A percentile compares a stretch with the other conserved stretches of the same genome.
Conservation (phyloP, 1,284 basidiomycete species). For the Sutorius eximius region DNA sequence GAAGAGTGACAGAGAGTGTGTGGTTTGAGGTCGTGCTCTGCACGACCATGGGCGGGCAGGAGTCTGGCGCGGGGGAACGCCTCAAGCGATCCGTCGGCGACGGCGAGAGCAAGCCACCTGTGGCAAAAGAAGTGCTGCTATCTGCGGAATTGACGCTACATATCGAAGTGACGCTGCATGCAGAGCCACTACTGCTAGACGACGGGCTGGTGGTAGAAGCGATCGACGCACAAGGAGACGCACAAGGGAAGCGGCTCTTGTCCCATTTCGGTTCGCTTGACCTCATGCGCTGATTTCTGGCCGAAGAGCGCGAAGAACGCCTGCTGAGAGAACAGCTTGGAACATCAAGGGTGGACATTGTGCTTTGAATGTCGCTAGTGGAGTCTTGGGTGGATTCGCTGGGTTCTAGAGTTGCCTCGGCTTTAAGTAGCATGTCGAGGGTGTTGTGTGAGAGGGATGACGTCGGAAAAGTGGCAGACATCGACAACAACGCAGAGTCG, state of each 20-base stretch:
- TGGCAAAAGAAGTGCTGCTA: constrained; percentile 12
- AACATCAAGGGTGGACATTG: constrained; percentile 30
- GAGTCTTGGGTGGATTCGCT: constrained; percentile 16
- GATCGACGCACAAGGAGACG: constrained; percentile 32
- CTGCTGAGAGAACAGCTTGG: constrained; percentile 28
- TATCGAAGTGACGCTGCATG: constrained; percentile 28
- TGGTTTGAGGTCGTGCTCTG: constrained; percentile 38
- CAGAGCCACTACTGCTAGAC: constrained; percentile 23
- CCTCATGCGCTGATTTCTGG: constrained; percentile 27
- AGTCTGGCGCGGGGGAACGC: constrained; percentile 38
- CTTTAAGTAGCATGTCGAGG: constrained; percentile 36
- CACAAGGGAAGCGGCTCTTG: constrained; percentile 31
- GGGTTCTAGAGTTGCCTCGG: constrained; percentile 23
- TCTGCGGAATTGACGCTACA: constrained; percentile 20
- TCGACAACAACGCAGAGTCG: constrained; percentile 22
- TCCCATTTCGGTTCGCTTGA: constrained; percentile 29
- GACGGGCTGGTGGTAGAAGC: constrained; percentile 23
- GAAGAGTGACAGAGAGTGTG: constrained; percentile 42
- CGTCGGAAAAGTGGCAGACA: constrained; percentile 30
- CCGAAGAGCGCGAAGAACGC: constrained; percentile 32
- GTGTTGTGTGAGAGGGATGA: constrained; percentile 34
- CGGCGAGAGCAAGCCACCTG: constrained; percentile 18
- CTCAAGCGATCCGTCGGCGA: constrained; percentile 42
- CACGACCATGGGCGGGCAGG: constrained; percentile 42
- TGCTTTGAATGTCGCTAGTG: constrained; percentile 14